Evolutionary conservation across 495 filamentous ascomycete genomes (phyloP), one percentile per base, ranked within the genome.

Genomic region (Cercophora newfieldiana): DNA sequence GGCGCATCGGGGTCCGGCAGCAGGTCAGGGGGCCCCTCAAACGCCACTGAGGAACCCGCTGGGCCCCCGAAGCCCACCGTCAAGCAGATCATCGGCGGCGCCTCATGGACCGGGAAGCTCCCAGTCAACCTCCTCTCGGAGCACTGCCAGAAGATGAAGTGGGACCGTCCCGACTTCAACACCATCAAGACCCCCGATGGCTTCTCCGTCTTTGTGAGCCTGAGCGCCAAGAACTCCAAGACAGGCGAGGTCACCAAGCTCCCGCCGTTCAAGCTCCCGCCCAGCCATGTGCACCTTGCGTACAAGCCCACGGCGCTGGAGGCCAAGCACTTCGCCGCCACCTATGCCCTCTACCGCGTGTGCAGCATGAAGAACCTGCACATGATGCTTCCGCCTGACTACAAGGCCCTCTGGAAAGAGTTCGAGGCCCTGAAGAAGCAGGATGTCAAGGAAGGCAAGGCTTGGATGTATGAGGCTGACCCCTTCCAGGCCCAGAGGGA

Each of bases 41-140:
- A 51, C 61, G 19, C 68, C 51, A 55, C 74, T 24, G 66, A 71
- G 31, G 70, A 68, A 51, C 60, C 67, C 3, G 63, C 67, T 2
- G 79, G 77, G 0, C 87, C 87, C 22, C 93, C 93, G 66, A 90
- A 90, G 69, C 91, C 92, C 44, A 88, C 91, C 30, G 89, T 92
- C 61, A 91, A 93, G 77, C 88, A 91, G 68, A 79, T 99, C 63
- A 97, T 99, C 75, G 96, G 92, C 57, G 95, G 95, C 57, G 87
- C 91, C 69, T 97, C 93, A 73, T 99, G 96, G 96, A 99, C 95
- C 0, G 95, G 95, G 37, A 99, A 99, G 75, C 79, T 99, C 44
- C 95, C 95, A 3, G 90, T 97, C 59, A 95, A 94, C 73, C 82
- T 99, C 73, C 87, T 99, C 62, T 89, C 90, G 19, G 95, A 99